A percentile compares a stretch with the other conserved stretches of the same genome.
phyloP scores from a whole-genome alignment of 495 filamentous ascomycete species.

The Ramalina intermedia region DNA sequence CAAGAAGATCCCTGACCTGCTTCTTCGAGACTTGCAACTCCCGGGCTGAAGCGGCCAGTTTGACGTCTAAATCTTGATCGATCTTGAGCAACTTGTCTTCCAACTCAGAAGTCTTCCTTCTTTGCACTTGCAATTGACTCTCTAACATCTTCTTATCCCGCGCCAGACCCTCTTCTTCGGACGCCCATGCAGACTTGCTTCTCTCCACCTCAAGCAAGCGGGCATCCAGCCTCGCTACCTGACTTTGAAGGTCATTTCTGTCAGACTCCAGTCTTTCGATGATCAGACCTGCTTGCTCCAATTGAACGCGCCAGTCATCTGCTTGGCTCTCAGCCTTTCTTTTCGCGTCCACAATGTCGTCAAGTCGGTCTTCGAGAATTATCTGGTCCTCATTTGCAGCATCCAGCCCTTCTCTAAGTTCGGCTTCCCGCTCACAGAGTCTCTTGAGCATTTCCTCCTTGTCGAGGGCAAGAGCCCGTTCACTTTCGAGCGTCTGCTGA shows the following conservation, averaged over 20 bases:
- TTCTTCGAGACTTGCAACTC: conserved; percentile 58
- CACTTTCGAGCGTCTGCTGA: conserved; percentile 86
- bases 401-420: conserved; percentile 80
- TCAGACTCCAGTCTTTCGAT: conserved; percentile 74
- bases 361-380: conserved; percentile 79
- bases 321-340: conserved; percentile 78
- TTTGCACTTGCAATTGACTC: conserved; percentile 79
- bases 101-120: conserved; percentile 77
- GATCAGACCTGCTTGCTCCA: conserved; percentile 82
- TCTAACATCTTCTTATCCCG: conserved; percentile 84
- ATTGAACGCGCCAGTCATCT: conserved; percentile 58
- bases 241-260: conserved; percentile 57
- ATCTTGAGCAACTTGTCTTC: conserved; percentile 71
- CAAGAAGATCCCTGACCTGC: conserved; percentile 58
- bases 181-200: conserved; percentile 51
- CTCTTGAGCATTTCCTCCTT: conserved; percentile 98
- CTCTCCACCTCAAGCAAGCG: conserved; percentile 53
- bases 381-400: conserved; percentile 95
- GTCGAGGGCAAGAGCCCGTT: conserved; percentile 84
- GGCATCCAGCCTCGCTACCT: conserved; percentile 49
- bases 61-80: conserved; percentile 83
- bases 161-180: conserved; percentile 54
- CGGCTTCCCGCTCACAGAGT: conserved; percentile 68
- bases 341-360: conserved; percentile 77
- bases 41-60: conserved; percentile 66